These are phyloP conservation scores for Ilyonectria sp. DNA, from an alignment of 2,329 filamentous ascomycete genomes.

Conservation along the genomic window DNA sequence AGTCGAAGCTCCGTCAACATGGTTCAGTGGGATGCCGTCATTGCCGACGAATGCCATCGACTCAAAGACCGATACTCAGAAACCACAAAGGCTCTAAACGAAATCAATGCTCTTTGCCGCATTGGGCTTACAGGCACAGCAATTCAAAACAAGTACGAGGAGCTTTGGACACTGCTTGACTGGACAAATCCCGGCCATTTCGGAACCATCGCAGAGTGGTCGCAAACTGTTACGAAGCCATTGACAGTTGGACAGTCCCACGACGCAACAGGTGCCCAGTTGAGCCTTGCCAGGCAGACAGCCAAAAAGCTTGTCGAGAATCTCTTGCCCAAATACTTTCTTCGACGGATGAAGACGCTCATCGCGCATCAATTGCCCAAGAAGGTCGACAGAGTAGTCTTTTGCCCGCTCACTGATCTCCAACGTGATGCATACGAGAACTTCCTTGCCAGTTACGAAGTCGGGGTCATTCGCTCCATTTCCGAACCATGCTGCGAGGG, in stretches of 20 bases:
- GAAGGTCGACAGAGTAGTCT: conserved; percentile 95
- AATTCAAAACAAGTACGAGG: conserved; percentile 98
- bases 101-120: conserved; percentile 91
- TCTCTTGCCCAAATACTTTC: conserved; percentile 89
- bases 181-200: conserved; percentile 92
- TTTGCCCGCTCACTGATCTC: conserved; percentile 88
- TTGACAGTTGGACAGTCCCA: conserved; percentile 92
- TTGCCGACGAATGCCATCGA: conserved; percentile 93
- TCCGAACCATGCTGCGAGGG: conserved; percentile 78
- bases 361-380: conserved; percentile 94
- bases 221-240: conserved; percentile 81
- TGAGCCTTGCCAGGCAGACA: conserved; percentile 85
- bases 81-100: conserved; percentile 88
- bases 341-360: conserved; percentile 92
- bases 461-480: conserved; percentile 78
- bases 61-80: conserved; percentile 86
- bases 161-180: conserved; percentile 95
- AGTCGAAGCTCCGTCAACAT: conserved; percentile 82
- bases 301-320: conserved; percentile 90
- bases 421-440: conserved; percentile 89
- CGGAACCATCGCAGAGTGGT: conserved; percentile 80
- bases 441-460: conserved; percentile 78
- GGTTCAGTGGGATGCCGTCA: conserved; percentile 92
- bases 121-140: conserved; percentile 96
- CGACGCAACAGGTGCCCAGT: conserved; percentile 86